Conservation (phyloP, 345 rosid species). For the Moringa oleifera region DNA sequence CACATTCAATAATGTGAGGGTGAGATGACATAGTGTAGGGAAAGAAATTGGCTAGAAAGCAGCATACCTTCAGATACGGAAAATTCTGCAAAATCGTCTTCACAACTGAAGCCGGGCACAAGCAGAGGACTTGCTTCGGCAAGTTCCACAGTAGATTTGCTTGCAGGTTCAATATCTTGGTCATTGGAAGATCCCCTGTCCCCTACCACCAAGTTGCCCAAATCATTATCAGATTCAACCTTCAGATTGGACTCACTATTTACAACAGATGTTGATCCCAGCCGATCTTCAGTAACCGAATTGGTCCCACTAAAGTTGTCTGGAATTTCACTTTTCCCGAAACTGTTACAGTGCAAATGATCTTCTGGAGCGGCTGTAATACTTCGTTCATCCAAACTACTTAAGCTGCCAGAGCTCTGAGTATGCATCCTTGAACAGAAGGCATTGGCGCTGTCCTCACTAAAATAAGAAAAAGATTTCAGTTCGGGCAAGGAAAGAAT, state of each 20-base stretch:
- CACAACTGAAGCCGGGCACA: constrained; percentile 6
- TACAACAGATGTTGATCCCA: constrained; percentile 9
- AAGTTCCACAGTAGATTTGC: constrained; percentile 10
- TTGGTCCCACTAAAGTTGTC: constrained; percentile 12
- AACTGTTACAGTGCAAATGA: constrained; percentile 13
- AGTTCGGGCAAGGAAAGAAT: constrained; percentile 64
- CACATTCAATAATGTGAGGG: background rate
- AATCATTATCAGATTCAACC: constrained; percentile 14
- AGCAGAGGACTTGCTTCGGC: constrained; percentile 20
- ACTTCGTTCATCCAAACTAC: constrained; percentile 21
- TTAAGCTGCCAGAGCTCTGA: constrained; percentile 10
- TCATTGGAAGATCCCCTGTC: constrained; percentile 10
- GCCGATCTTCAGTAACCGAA: background rate
- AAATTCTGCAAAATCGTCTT: constrained; percentile 11
- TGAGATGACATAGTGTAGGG: background rate
- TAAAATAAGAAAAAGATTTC: constrained; percentile 18
- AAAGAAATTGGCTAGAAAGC: background rate
- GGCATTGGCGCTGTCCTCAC: constrained; percentile 24
- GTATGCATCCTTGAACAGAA: constrained; percentile 16
- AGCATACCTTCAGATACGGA: constrained; percentile 28
- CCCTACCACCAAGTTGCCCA: constrained; percentile 5
- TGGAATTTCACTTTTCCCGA: constrained; percentile 11
- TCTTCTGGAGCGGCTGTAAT: constrained; percentile 25
- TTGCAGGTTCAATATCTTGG: constrained; percentile 10
- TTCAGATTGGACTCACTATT: constrained; percentile 13